These are phyloP conservation scores for Trichoderma arundinaceum DNA, from an alignment of 2,329 filamentous ascomycete species.

Conservation along the genomic window DNA sequence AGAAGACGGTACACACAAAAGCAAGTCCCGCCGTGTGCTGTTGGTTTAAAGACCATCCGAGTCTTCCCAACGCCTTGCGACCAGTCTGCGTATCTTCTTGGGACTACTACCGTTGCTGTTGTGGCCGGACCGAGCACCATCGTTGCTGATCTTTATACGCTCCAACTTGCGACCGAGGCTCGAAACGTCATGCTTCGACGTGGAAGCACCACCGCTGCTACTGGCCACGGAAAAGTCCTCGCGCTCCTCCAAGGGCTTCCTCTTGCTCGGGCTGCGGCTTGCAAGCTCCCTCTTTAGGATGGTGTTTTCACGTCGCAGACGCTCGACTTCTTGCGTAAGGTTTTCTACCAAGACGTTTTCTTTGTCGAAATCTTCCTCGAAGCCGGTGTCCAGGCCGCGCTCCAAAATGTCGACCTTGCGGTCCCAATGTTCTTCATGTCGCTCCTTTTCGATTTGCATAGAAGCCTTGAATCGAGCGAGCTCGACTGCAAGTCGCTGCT, in stretches of 20 bases:
- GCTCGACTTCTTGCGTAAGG: slow-evolving; percentile 73
- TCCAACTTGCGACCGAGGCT: slow-evolving; percentile 57
- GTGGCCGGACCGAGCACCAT: slow-evolving; percentile 39
- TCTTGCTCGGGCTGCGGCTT: slow-evolving; percentile 67
- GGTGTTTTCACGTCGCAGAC: slow-evolving; percentile 67
- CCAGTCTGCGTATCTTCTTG: slow-evolving; percentile 60
- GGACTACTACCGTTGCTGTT: slow-evolving; percentile 51
- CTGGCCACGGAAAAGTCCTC: slow-evolving; percentile 50
- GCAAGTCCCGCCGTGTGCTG: neutral
- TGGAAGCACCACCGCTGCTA: neutral
- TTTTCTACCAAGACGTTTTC: slow-evolving; percentile 68
- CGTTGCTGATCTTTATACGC: slow-evolving; percentile 55
- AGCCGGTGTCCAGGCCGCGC: slow-evolving; percentile 53
- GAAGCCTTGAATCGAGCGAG: slow-evolving; percentile 80
- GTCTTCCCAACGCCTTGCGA: slow-evolving; percentile 56
- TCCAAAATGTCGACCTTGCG: slow-evolving; percentile 76
- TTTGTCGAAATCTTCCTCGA: slow-evolving; percentile 62
- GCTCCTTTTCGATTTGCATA: slow-evolving; percentile 78
- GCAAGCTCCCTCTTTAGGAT: slow-evolving; percentile 70
- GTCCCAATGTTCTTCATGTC: slow-evolving; percentile 83
- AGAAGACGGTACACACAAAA: neutral
- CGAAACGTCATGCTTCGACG: slow-evolving; percentile 37
- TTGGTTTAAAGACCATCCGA: slow-evolving; percentile 2
- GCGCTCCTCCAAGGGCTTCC: slow-evolving; percentile 60
- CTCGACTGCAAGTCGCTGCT: slow-evolving; percentile 75